Conservation (phyloP, 1,284 basidiomycete species). For the Cryptococcus hybrid region DNA sequence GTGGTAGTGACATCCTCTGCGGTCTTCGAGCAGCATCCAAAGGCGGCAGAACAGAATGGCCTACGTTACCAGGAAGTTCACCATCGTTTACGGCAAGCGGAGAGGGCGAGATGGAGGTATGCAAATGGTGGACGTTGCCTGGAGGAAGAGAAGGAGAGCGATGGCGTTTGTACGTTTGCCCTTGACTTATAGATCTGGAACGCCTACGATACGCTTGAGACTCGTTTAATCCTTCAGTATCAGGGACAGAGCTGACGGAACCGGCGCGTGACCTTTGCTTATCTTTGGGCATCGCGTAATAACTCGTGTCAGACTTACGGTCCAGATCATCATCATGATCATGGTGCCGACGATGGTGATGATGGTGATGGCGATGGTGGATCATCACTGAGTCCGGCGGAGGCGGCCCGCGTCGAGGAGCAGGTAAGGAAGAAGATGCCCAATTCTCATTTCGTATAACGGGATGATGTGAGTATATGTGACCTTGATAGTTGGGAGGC, state of each 20-base stretch:
- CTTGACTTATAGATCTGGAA: constrained; percentile 11
- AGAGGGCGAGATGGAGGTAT: constrained; percentile 15
- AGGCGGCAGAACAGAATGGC: constrained; percentile 8
- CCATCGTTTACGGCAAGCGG: constrained; percentile 7
- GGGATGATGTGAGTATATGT: constrained; percentile 8
- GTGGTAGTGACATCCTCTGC: constrained; percentile 5
- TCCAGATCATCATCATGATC: constrained; percentile 6
- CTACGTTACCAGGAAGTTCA: background rate
- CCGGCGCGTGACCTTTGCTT: constrained; percentile 8
- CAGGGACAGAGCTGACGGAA: constrained; percentile 8
- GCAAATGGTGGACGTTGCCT: background rate
- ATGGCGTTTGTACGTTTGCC: background rate
- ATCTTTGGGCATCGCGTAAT: constrained; percentile 15
- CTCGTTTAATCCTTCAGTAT: constrained; percentile 3
- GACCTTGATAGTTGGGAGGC: constrained; percentile 1
- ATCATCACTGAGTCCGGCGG: constrained; percentile 10
- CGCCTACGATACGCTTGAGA: constrained; percentile 6
- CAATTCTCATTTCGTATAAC: constrained; percentile 10
- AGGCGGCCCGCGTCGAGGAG: constrained; percentile 14
- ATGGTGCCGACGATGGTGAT: constrained; percentile 9
- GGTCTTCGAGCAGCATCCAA: background rate
- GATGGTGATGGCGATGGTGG: constrained; percentile 7
- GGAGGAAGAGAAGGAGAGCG: constrained; percentile 8
- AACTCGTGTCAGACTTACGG: constrained; percentile 14
- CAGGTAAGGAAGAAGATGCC: background rate